Evolutionary conservation across 2,329 filamentous ascomycete species (phyloP).

Genomic region (Cytospora chrysosperma): DNA sequence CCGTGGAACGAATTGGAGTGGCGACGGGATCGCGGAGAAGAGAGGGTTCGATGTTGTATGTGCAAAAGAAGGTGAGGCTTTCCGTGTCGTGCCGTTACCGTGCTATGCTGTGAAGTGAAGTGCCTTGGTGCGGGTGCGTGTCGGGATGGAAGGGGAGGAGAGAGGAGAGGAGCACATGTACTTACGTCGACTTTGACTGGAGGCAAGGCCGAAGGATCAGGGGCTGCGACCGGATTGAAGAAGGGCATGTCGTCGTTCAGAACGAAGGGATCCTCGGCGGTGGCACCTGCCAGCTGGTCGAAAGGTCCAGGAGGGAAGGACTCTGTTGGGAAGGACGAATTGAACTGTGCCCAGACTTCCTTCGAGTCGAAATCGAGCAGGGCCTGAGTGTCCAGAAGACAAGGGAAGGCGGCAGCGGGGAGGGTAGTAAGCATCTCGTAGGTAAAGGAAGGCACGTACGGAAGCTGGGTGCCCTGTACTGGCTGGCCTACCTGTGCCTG

Average conservation of each 20-base stretch:
- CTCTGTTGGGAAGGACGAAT: neutral
- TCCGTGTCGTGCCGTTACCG: neutral
- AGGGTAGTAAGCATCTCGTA: neutral
- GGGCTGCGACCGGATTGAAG: neutral
- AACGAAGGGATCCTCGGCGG: neutral
- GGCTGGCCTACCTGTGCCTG: neutral
- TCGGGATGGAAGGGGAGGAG: neutral
- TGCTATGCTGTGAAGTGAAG: neutral
- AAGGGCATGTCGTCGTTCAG: neutral
- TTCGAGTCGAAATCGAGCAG: neutral
- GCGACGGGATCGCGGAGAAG: constrained; percentile 17
- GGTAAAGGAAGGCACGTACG: neutral
- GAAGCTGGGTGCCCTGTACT: neutral
- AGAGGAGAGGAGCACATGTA: neutral
- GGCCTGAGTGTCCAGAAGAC: neutral
- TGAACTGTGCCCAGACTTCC: neutral
- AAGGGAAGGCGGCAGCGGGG: neutral
- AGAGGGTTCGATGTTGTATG: neutral
- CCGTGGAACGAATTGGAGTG: constrained; percentile 31
- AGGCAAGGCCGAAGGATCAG: neutral
- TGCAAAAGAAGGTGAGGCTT: constrained; percentile 9
- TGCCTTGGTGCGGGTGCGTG: neutral
- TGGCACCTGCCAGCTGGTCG: neutral
- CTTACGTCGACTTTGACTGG: neutral
- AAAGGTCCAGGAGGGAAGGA: neutral